Percentiles rank a stretch among this genome's conserved stretches.
These are phyloP conservation scores for Trichoderma sp. DNA, from an alignment of 2,329 filamentous ascomycete genomes.

Conservation along the genomic window DNA sequence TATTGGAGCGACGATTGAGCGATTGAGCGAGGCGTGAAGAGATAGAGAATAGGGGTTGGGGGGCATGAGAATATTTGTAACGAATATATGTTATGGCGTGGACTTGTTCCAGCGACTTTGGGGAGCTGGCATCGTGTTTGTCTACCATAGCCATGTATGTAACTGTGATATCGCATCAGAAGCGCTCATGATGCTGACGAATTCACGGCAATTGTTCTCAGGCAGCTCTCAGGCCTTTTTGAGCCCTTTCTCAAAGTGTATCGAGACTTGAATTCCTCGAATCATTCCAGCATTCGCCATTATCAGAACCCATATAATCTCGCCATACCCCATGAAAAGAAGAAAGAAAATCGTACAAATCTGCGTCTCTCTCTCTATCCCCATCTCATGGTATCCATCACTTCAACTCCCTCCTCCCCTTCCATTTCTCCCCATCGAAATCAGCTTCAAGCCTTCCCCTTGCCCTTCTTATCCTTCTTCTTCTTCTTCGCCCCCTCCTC, in stretches of 20 bases:
- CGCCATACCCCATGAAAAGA: neutral
- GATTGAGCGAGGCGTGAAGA: neutral
- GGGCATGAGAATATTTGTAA: neutral
- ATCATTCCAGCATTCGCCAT: conserved; percentile 14
- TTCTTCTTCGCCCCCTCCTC: conserved; percentile 39
- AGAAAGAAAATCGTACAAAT: neutral
- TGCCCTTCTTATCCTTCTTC: conserved; percentile 57
- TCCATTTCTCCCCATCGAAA: no score
- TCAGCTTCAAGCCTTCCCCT: conserved; percentile 39
- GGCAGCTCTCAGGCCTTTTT: no score
- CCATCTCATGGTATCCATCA: conserved; percentile 1
- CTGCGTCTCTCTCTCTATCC: neutral
- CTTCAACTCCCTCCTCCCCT: neutral
- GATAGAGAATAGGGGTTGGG: neutral
- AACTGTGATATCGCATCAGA: neutral
- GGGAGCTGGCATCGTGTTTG: neutral
- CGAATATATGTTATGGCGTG: neutral
- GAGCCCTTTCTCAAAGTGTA: neutral
- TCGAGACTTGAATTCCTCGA: neutral
- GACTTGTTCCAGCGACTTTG: neutral
- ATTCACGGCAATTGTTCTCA: no score
- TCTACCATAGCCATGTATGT: neutral
- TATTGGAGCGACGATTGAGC: neutral
- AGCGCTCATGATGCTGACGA: neutral
- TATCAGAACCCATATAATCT: conserved; percentile 8